Conservation (phyloP, 179 eudicot species). For the Silene coronaria region DNA sequence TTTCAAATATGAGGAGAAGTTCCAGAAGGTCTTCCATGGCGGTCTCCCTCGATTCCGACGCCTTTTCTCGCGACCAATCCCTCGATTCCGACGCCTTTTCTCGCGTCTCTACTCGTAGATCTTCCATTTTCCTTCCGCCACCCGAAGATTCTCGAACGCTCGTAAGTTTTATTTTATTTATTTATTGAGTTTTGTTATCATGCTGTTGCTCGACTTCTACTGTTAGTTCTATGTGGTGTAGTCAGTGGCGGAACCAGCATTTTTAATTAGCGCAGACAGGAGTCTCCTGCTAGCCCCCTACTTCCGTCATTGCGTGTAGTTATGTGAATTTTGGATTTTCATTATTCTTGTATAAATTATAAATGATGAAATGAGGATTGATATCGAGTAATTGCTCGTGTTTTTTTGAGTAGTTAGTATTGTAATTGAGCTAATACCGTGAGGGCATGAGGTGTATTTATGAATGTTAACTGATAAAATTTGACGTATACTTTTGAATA, state of each 20-base stretch:
- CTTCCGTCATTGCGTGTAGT: too few relatives aligned
- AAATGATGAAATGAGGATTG: too few relatives aligned
- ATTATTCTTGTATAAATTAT: too few relatives aligned
- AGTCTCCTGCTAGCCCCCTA: too few relatives aligned
- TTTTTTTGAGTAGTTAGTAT: too few relatives aligned
- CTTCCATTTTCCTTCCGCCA: slow-evolving; percentile 25
- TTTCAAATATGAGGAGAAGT: slow-evolving; percentile 27
- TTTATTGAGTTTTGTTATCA: background rate
- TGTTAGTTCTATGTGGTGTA: background rate
- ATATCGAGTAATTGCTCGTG: too few relatives aligned
- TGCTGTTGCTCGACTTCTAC: background rate
- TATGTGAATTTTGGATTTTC: too few relatives aligned
- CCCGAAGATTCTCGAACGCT: slow-evolving; percentile 14
- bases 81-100: slow-evolving; percentile 17
- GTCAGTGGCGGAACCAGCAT: too few relatives aligned
- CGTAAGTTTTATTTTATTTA: background rate
- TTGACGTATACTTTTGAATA: background rate
- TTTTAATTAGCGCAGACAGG: too few relatives aligned
- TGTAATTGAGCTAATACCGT: too few relatives aligned
- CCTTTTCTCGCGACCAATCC: slow-evolving; percentile 8
- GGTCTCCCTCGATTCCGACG: slow-evolving; percentile 23
- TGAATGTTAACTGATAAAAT: background rate
- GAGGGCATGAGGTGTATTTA: too few relatives aligned
- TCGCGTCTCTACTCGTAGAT: slow-evolving; percentile 13
- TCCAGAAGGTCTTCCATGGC: slow-evolving; percentile 29